These are phyloP conservation scores for Lipomyces mesembrius DNA, from an alignment of 805 yeast species.

Conservation along the genomic window DNA sequence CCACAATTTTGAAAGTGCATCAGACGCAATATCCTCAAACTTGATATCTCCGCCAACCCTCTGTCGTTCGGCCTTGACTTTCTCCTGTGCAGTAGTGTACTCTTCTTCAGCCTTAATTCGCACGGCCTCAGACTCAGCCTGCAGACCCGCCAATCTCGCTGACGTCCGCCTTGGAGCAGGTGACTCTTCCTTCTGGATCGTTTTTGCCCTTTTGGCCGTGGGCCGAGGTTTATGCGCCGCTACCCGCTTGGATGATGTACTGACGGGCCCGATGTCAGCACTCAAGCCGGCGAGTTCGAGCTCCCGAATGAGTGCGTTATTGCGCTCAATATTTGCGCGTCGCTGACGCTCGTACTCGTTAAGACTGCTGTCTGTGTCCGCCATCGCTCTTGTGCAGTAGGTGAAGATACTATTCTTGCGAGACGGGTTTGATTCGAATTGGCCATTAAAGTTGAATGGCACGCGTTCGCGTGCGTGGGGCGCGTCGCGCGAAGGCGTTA, in stretches of 20 bases:
- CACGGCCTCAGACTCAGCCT: conserved; percentile 57
- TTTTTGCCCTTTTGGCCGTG: neutral
- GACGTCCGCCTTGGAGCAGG: conserved; percentile 70
- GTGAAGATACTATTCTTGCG: neutral
- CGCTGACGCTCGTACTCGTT: conserved; percentile 70
- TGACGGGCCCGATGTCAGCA: conserved; percentile 45
- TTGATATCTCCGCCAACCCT: conserved; percentile 70
- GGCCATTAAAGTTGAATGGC: no score
- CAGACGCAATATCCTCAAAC: conserved; percentile 57
- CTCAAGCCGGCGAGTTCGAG: conserved; percentile 66
- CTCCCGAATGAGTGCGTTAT: conserved; percentile 71
- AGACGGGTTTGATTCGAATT: neutral
- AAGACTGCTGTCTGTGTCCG: conserved; percentile 9
- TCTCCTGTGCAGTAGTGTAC: conserved; percentile 40
- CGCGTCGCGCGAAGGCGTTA: no score
- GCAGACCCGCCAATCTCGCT: conserved; percentile 74
- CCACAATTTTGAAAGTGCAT: conserved; percentile 23
- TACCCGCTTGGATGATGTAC: neutral
- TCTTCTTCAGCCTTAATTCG: conserved; percentile 46
- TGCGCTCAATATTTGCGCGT: conserved; percentile 80
- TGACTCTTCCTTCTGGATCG: conserved; percentile 6
- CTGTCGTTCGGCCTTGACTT: conserved; percentile 52
- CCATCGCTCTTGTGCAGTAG: neutral
- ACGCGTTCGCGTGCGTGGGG: no score
- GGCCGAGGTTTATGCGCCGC: neutral